These are phyloP conservation scores for Candida sonorensis DNA, from an alignment of 805 yeast genomes.

Conservation along the genomic window DNA sequence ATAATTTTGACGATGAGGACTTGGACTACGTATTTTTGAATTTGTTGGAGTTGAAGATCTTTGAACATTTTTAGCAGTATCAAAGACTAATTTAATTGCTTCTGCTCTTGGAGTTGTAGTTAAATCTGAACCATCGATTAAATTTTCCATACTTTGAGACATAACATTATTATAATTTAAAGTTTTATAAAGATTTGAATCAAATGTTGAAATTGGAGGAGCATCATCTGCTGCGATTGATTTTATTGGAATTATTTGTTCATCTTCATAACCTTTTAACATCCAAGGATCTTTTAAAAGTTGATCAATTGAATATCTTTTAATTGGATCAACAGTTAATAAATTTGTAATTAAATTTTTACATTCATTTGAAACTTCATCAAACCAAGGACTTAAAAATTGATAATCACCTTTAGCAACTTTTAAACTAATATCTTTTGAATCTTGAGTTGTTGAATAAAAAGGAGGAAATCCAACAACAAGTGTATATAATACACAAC, in stretches of 20 bases:
- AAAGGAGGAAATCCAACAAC: conserved; percentile 73
- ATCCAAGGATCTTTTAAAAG: conserved; percentile 69
- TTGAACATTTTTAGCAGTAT: conserved; percentile 28
- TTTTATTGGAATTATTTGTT: conserved; percentile 1
- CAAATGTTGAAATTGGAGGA: conserved; percentile 23
- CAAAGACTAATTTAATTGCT: conserved; percentile 31
- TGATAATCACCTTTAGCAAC: conserved; percentile 66
- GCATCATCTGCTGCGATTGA: conserved; percentile 24
- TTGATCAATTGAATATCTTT: conserved; percentile 62
- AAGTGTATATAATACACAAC: conserved; percentile 62
- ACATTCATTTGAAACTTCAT: conserved; percentile 67
- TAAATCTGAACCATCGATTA: conserved; percentile 19
- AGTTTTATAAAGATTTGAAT: conserved; percentile 19
- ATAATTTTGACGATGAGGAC: conserved; percentile 2
- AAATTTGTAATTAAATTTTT: conserved; percentile 60
- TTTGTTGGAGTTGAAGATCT: conserved; percentile 16
- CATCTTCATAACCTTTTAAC: conserved; percentile 24
- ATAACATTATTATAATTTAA: conserved; percentile 21
- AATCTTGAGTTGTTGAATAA: conserved; percentile 56
- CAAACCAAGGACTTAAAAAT: conserved; percentile 86
- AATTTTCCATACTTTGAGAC: conserved; percentile 17
- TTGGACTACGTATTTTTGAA: neutral
- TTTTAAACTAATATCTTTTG: conserved; percentile 54
- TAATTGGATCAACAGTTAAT: conserved; percentile 62
- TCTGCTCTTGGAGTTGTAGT: conserved; percentile 33